phyloP scores from a whole-genome alignment of 495 filamentous ascomycete species.

The Pyrenula aspistea region DNA sequence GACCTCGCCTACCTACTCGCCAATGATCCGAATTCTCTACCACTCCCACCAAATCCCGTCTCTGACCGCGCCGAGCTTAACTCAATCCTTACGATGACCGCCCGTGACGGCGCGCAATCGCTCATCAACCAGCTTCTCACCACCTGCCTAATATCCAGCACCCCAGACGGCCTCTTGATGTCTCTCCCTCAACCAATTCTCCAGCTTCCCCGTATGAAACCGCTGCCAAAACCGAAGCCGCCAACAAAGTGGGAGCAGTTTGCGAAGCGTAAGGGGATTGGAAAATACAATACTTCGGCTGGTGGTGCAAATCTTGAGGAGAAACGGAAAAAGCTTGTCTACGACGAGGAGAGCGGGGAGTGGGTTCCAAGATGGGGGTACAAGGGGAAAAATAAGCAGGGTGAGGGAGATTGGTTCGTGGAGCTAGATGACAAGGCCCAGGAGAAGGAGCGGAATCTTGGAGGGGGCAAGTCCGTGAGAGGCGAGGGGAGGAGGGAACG shows the following conservation, averaged over 20 bases:
- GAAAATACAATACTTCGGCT: constrained; percentile 30
- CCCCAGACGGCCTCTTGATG: constrained; percentile 56
- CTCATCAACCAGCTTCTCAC: constrained; percentile 84
- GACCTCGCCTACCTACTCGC: constrained; percentile 78
- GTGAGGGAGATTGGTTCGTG: constrained; percentile 68
- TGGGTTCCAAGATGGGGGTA: constrained; percentile 94
- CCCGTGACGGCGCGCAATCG: constrained; percentile 76
- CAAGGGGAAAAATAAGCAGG: constrained; percentile 79
- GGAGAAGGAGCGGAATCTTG: constrained; percentile 45
- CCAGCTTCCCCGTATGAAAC: constrained; percentile 76
- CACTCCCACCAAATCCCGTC: constrained; percentile 21
- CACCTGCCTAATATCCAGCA: constrained; percentile 62
- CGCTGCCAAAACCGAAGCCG: constrained; percentile 63
- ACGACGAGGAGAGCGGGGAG: constrained; percentile 72
- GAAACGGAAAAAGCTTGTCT: constrained; percentile 67
- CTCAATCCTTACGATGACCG: constrained; percentile 46
- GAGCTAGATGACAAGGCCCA: constrained; percentile 72
- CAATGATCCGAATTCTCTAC: constrained; percentile 72
- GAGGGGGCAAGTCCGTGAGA: constrained; percentile 45
- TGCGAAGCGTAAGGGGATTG: constrained; percentile 90
- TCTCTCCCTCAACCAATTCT: constrained; percentile 58
- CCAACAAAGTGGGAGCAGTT: constrained; percentile 92
- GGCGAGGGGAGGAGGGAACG: constrained; percentile 52
- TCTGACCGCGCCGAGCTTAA: constrained; percentile 15
- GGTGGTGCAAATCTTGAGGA: constrained; percentile 25